Conservation (phyloP, 352 stramenopile species). For the Achlya hypogyna region DNA sequence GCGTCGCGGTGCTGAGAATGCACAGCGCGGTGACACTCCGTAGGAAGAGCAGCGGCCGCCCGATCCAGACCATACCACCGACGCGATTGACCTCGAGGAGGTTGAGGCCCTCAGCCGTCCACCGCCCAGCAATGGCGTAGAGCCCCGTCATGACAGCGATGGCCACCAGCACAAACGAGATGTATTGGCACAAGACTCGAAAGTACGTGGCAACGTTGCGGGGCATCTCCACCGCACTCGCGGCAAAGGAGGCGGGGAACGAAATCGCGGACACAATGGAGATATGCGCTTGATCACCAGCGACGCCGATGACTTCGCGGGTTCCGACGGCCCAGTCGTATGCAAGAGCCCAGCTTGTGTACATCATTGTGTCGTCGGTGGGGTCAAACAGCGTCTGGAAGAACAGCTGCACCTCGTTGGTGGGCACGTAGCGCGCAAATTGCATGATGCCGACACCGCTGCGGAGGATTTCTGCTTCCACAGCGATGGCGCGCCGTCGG, state of each 20-base stretch:
- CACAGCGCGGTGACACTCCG: not conserved
- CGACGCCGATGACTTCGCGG: not conserved
- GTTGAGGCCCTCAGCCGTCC: not conserved
- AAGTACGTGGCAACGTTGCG: not conserved
- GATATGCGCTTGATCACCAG: not conserved
- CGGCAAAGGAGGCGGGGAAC: not conserved
- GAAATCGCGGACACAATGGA: not conserved
- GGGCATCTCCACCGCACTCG: not conserved
- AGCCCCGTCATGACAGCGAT: not conserved
- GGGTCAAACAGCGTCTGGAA: not conserved
- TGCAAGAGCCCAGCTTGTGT: not conserved
- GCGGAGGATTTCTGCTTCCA: not conserved
- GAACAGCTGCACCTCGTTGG: not conserved
- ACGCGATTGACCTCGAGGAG: constrained; percentile 5
- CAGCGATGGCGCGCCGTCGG: not conserved
- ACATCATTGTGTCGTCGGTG: not conserved
- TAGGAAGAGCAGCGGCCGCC: not conserved
- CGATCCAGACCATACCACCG: constrained; percentile 11
- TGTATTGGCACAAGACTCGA: not conserved
- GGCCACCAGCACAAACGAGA: not conserved
- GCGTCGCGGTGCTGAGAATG: constrained; percentile 1
- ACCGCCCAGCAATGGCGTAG: not conserved
- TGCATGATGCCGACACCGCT: not conserved
- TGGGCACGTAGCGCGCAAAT: not conserved
- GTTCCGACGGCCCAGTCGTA: not conserved